Percentiles rank a stretch among this genome's conserved stretches.
Evolutionary conservation across 768 basidiomycete genomes (phyloP).

Genomic region (Suillus discolor): DNA sequence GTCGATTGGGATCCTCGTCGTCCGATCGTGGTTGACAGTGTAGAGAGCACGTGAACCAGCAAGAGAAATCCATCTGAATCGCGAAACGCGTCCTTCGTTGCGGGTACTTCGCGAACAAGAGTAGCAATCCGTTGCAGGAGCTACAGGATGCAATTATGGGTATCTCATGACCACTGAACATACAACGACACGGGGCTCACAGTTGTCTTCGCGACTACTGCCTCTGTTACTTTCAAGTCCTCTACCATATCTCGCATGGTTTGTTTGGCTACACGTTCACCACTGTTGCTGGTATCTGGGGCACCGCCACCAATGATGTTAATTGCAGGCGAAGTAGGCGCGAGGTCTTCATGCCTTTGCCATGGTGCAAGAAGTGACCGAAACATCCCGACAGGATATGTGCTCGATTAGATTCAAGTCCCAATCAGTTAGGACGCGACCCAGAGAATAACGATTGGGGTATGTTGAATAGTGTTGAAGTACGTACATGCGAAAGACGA

Average conservation of each 20-base stretch:
- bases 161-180: not conserved
- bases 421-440: not conserved
- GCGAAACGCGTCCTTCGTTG: conserved; percentile 75
- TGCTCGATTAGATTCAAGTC: not conserved
- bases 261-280: conserved; percentile 23
- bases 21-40: conserved; percentile 40
- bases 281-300: not conserved
- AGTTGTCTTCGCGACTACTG: conserved; percentile 48
- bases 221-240: conserved; percentile 61
- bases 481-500: not conserved
- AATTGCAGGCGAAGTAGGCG: not conserved
- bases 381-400: conserved; percentile 6
- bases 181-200: conserved; percentile 38
- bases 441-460: not conserved
- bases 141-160: conserved; percentile 34
- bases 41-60: conserved; percentile 72
- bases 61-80: conserved; percentile 82
- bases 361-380: conserved; percentile 8
- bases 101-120: conserved; percentile 64
- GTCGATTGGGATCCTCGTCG: conserved; percentile 35
- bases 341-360: conserved; percentile 1
- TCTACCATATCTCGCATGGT: conserved; percentile 73
- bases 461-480: not conserved
- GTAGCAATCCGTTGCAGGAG: conserved; percentile 67
- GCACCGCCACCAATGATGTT: not conserved